Percentiles rank a stretch among this genome's conserved stretches.
These are phyloP conservation scores for Flaveria floridana DNA, from an alignment of 140 eudicot genomes.

Conservation along the genomic window DNA sequence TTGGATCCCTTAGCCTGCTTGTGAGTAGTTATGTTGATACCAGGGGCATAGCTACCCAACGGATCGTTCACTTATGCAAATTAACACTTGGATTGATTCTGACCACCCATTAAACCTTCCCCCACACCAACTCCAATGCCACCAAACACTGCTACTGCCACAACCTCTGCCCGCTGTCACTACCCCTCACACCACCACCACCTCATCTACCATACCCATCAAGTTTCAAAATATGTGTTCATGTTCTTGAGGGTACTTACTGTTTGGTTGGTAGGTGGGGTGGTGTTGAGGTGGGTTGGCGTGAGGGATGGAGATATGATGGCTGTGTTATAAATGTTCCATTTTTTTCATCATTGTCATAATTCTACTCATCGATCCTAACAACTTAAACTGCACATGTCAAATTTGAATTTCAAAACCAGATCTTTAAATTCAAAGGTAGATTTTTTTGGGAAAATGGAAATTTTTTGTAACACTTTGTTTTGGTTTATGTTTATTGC, in stretches of 20 bases:
- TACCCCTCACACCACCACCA: neutral
- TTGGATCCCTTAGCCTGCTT: too few species aligned
- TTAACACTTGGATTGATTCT: neutral
- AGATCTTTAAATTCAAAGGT: neutral
- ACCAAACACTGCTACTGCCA: too few species aligned
- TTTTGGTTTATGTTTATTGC: constrained; percentile 34
- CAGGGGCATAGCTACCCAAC: neutral
- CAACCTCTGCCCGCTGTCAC: too few species aligned
- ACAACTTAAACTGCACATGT: neutral
- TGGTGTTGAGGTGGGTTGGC: neutral
- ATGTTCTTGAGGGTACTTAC: neutral
- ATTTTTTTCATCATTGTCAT: neutral
- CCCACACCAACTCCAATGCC: neutral
- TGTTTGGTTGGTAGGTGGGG: too few species aligned
- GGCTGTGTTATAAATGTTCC: neutral
- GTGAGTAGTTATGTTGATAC: too few species aligned
- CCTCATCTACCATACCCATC: neutral
- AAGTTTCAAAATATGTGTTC: too few species aligned
- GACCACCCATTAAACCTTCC: neutral
- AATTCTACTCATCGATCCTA: neutral
- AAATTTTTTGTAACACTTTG: neutral
- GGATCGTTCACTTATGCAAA: neutral
- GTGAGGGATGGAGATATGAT: neutral
- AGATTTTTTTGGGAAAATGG: neutral
- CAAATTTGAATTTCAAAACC: neutral